Evolutionary conservation across 179 eudicot genomes (phyloP), one percentile per base, ranked within the genome.

Genomic region (Monotropa hypopitys): DNA sequence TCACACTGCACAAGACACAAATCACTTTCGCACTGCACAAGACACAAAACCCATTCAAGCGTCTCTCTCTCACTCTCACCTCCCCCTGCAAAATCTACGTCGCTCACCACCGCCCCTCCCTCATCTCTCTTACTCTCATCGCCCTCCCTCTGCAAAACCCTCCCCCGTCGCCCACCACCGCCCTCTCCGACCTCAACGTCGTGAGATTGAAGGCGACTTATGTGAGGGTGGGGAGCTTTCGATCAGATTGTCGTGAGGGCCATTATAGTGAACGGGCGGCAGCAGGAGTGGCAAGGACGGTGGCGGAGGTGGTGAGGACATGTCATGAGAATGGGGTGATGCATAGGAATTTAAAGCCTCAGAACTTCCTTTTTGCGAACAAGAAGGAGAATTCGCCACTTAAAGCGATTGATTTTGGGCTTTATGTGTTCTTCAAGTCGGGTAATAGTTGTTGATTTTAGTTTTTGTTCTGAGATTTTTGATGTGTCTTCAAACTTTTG

Each of bases 261-360:
- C 95, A 92, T 85, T 92, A 92, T 38, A 92, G 95, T 4, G 95
- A 92, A 75, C 81, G 95, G 70, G 97, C 97, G 32, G 95, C 97
- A 66, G 91, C 97, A 18, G 72, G 77, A 73, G 89, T 89, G 33
- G 85, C 82, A 76, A 86, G 83, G 77, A 92, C 95, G 49, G 86
- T 92, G 80, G 89, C 91, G 67, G 95, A 90, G 84, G 90, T 92
- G 97, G 93, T 90, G 77, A 54, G 18, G n/a, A 78, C 61, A 81
- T 92, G 97, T 81, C 96, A 90, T 74, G 83, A 74, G 71, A 84
- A 92, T 21, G 95, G 97, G 38, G 97, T 92, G 59, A 89, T 92
- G 89, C 97, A 92, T 77, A 91, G 97, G 50, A 96, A 92, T 81
- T 88, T 92, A 77, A 92, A 90, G 82, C 97, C 97, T 0, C 95